Evolutionary conservation across 257 asterid species (phyloP), one percentile per base, ranked within the genome.

Genomic region (Perilla frutescens): DNA sequence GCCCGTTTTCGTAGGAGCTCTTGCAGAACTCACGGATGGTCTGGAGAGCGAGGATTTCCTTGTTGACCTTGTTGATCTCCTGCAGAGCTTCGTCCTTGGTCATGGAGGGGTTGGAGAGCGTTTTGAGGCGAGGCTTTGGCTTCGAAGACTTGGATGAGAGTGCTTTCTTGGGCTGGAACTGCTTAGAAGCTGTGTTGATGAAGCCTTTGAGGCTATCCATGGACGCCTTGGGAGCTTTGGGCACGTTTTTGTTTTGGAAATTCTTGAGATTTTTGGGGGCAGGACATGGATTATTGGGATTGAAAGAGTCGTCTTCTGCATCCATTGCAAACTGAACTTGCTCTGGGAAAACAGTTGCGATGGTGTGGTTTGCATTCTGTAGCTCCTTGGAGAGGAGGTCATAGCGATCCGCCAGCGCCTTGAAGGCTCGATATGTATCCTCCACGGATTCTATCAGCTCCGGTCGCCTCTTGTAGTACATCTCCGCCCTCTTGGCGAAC

Each of bases 401-500:
- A 76, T 89, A 93, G 0, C 97, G 85, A 72, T 93, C 98, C 0
- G 98, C 97, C 76, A 93, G 78, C 0, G 98, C 89, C 20, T 92
- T 83, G 80, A 86, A 93, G 50, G 86, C 86, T 1, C 89, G 85
- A 77, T 81, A 89, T 14, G 96, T 79, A 60, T 93, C 97, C 77
- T 93, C 97, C 0, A 93, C 94, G 7, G 90, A 84, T 70, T 40
- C 77, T 53, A 91, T 74, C 49, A 93, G 88, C 79, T 91, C 97
- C 5, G 98, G 98, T 59, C 98, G 76, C 58, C 90, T 83, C 81
- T 87, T 80, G 90, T 89, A 93, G 82, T 89, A 93, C 97, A 93
- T 91, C 74, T 91, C 96, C 4, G 97, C 98, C 66, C 90, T 82
- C 73, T 88, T 91, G 36, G 96, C 96, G 31, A 93, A 93, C 1